Conservation (phyloP, 257 asterid genomes). For the Nicotiana tabacum region DNA sequence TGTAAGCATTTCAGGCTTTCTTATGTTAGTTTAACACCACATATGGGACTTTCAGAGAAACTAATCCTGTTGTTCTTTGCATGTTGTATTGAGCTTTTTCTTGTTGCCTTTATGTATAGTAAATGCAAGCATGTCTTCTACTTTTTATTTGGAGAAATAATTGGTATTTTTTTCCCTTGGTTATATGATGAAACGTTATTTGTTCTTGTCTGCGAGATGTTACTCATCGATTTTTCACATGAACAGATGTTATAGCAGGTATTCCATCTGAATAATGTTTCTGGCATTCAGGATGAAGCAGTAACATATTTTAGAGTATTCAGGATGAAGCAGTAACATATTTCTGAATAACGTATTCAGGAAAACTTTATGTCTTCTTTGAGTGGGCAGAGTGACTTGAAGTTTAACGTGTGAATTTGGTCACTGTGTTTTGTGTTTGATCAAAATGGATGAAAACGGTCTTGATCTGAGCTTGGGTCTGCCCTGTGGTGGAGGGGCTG, state of each 20-base stretch:
- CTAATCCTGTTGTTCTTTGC: not conserved
- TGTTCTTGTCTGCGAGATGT: not conserved
- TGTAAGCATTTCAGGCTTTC: not conserved
- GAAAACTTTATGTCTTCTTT: not conserved
- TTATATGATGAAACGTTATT: not conserved
- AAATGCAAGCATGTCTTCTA: not conserved
- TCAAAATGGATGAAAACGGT: slow-evolving; percentile 74
- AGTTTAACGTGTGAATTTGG: not conserved
- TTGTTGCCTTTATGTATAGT: not conserved
- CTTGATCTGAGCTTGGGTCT: slow-evolving; percentile 80
- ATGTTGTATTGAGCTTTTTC: not conserved
- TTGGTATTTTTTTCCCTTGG: not conserved
- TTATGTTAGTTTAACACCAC: not conserved
- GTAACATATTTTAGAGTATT: not conserved
- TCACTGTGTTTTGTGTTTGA: not conserved
- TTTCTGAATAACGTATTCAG: not conserved
- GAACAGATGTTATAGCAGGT: not conserved
- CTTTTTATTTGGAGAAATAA: not conserved
- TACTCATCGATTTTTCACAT: not conserved
- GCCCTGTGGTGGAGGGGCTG: slow-evolving; percentile 65
- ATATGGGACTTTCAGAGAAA: not conserved
- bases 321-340: not conserved
- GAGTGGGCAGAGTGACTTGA: not conserved
- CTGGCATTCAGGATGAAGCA: not conserved
- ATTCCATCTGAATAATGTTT: not conserved